phyloP scores from a whole-genome alignment of 176 grass and related monocot genomes.

The Elymus sibiricus region DNA sequence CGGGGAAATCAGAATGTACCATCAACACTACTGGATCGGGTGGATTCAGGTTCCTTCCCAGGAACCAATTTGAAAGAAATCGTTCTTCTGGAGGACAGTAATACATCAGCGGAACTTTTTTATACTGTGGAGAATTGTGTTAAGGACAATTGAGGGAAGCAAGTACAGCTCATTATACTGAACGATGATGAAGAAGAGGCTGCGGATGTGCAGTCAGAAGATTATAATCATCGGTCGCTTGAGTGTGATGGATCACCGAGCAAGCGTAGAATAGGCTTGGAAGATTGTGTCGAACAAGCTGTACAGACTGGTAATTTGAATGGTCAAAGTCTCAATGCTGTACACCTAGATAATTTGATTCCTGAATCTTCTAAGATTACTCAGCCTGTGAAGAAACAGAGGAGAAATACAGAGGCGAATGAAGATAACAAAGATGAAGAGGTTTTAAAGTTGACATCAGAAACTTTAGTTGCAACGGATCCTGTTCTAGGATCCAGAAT shows the following conservation, averaged over 20 bases:
- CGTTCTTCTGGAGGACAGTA: background rate
- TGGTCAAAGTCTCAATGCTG: background rate
- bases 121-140: background rate
- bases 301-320: background rate
- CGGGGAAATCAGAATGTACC: background rate
- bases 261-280: background rate
- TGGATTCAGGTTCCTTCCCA: background rate
- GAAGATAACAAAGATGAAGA: slow-evolving; percentile 29
- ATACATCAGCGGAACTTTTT: background rate
- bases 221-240: background rate
- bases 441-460: background rate
- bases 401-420: slow-evolving; percentile 20
- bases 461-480: background rate
- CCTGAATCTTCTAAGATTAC: background rate
- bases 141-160: slow-evolving; percentile 19
- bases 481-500: background rate
- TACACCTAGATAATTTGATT: background rate
- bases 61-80: background rate
- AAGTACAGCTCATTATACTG: background rate
- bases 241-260: slow-evolving; percentile 14
- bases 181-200: slow-evolving; percentile 13
- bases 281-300: slow-evolving; percentile 6
- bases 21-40: slow-evolving; percentile 4
- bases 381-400: slow-evolving; percentile 13
- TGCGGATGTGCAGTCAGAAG: background rate